Conservation (phyloP, 208 protist genomes). For the Trypanosoma melophagium region DNA sequence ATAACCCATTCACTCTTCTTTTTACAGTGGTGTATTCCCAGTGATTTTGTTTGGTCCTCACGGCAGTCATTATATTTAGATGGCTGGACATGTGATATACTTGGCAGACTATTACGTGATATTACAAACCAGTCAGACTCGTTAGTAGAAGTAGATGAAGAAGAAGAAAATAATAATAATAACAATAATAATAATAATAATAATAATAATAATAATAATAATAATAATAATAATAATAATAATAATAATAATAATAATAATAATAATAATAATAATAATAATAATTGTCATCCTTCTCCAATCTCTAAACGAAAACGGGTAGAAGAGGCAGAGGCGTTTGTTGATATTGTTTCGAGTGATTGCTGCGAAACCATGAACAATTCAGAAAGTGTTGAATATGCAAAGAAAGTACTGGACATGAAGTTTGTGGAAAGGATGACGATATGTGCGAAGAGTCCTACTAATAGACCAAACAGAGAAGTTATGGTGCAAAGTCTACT, state of each 20-base stretch:
- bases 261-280: not conserved
- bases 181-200: no score
- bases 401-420: constrained; percentile 10
- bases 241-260: not conserved
- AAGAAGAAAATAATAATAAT: no score
- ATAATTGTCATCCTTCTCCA: not conserved
- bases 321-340: constrained; percentile 13
- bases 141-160: no score
- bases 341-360: not conserved
- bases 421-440: constrained; percentile 9
- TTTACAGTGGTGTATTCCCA: constrained; percentile 32
- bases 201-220: not conserved
- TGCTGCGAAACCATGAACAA: not conserved
- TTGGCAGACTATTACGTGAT: constrained; percentile 19
- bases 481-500: not conserved
- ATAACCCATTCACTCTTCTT: constrained; percentile 36
- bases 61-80: not conserved
- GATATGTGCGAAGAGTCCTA: not conserved
- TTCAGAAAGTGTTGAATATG: constrained; percentile 1
- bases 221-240: not conserved
- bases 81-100: constrained; percentile 19
- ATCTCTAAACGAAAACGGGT: not conserved
- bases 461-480: not conserved
- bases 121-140: no score
- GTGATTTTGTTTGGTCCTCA: constrained; percentile 29